Conservation (phyloP, 1,284 basidiomycete species). For the Fistulina hepatica region DNA sequence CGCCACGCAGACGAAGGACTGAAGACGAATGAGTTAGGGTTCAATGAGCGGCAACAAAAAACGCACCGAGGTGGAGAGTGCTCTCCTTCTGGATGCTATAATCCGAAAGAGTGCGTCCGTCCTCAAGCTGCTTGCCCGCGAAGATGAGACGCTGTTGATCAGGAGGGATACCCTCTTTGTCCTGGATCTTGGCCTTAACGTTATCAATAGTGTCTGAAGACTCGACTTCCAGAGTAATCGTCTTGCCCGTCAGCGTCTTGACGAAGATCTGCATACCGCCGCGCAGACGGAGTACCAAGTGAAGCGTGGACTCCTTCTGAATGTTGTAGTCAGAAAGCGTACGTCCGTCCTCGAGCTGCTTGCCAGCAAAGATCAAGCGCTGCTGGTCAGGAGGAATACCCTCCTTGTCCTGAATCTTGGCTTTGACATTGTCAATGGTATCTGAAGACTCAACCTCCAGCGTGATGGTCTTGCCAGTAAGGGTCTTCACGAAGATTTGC, state of each 20-base stretch:
- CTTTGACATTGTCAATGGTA: slow-evolving; percentile 31
- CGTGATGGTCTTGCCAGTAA: slow-evolving; percentile 82
- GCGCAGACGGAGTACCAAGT: slow-evolving; percentile 56
- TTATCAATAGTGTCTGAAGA: slow-evolving; percentile 87
- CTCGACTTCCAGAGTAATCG: slow-evolving; percentile 77
- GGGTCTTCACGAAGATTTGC: slow-evolving; percentile 65
- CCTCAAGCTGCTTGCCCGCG: slow-evolving; percentile 73
- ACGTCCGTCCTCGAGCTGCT: slow-evolving; percentile 56
- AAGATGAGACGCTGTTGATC: slow-evolving; percentile 80
- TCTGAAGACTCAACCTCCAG: slow-evolving; percentile 66
- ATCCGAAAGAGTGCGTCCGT: slow-evolving; percentile 66
- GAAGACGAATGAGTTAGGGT: too few species aligned
- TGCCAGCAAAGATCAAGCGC: slow-evolving; percentile 55
- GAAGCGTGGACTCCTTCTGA: slow-evolving; percentile 63
- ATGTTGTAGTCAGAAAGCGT: slow-evolving; percentile 59
- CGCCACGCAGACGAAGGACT: slow-evolving; percentile 39
- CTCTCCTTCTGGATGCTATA: slow-evolving; percentile 73
- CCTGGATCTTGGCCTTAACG: slow-evolving; percentile 78
- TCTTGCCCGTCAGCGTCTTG: slow-evolving; percentile 76
- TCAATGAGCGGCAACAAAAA: too few species aligned
- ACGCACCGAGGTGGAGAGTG: slow-evolving; percentile 40
- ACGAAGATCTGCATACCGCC: slow-evolving; percentile 69
- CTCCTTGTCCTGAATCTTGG: slow-evolving; percentile 31
- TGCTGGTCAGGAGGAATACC: slow-evolving; percentile 54
- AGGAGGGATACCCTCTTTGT: slow-evolving; percentile 78